Evolutionary conservation across 106 monocot genomes (phyloP).

Genomic region (Acorus gramineus): DNA sequence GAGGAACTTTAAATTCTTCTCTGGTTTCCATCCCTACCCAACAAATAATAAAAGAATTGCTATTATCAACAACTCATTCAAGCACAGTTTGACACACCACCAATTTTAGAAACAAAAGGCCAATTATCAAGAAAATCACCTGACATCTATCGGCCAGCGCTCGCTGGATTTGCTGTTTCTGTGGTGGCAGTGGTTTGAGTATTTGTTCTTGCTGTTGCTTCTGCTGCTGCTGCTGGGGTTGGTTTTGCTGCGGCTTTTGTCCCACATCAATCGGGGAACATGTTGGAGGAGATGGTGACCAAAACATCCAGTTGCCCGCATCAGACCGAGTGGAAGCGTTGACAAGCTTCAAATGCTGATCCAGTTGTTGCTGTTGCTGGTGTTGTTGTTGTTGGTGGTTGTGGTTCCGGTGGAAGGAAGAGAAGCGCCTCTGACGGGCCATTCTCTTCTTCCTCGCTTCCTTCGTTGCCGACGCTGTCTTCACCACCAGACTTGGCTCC

Average conservation of each 20-base stretch:
- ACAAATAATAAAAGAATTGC: neutral
- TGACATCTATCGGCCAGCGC: conserved; percentile 29
- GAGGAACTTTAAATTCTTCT: conserved; percentile 86
- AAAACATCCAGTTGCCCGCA: conserved; percentile 18
- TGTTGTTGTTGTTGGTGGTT: conserved; percentile 11
- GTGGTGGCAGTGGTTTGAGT: no score
- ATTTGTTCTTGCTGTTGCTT: no score
- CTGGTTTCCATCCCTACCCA: conserved; percentile 39
- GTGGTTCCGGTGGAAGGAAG: conserved; percentile 50
- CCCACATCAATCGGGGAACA: neutral
- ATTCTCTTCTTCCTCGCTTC: conserved; percentile 93
- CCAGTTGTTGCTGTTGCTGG: neutral
- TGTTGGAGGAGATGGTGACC: conserved; percentile 13
- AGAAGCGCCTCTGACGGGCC: conserved; percentile 69
- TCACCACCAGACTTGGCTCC: conserved; percentile 2
- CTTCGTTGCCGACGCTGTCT: conserved; percentile 50
- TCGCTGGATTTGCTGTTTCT: no score
- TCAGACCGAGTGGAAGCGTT: neutral
- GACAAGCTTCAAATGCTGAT: neutral
- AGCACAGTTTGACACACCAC: no score
- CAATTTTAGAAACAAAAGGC: neutral
- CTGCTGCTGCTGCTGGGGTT: conserved; percentile 10
- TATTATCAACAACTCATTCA: no score
- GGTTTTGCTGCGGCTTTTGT: conserved; percentile 1
- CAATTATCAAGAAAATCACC: conserved; percentile 6